Base-by-base conservation (phyloP, 148 eudicot genomes). In the Diospyros lotus region DNA sequence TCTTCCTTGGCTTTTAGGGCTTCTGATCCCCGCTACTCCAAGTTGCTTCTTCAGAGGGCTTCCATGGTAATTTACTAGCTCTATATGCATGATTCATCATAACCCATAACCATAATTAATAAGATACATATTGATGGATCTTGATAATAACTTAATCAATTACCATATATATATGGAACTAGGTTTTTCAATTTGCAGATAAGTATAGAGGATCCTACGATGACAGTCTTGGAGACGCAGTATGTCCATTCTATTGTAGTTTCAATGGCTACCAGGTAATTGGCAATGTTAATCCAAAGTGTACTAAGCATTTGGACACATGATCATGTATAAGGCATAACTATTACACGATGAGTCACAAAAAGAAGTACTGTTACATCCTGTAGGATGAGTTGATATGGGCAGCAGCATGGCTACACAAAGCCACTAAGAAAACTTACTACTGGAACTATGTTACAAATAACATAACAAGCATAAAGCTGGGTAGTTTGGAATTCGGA, bases 321-420 rank as follows among this genome's bases (percentile, higher is more conserved):
- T 28, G 28, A 28, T 28, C 28, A 28, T n/a, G n/a, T n/a, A n/a
- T 28, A 28, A 28, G 28, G 28, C 28, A 28, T 28, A 28, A 0
- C 28, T 28, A 28, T 28, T 41, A 6, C 18, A 2, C n/a, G 9
- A 60, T 45, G n/a, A 18, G 5, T 6, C 58, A 44, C 56, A 53
- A 9, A 10, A 9, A 53, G 80, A 73, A 72, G 9, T 41, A 6
- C 18, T 2, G 28, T 10, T 52, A 40, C 15, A 17, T 1, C 5
- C 48, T 73, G 72, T 82, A 90, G 90, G 92, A 90, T 77, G 95
- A 90, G 71, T 68, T 90, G 78, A 28, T 90, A 0, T 88, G 95
- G 95, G 92, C 85, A 77, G 95, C 95, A 60, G 82, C 90, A 11
- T 90, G 95, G 95, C 62, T 90, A 54, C 80, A 82, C 79, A 88